Percentiles rank a stretch among this genome's conserved stretches.
Evolutionary conservation across 257 asterid genomes (phyloP).

Genomic region (Nicotiana noctiflora): DNA sequence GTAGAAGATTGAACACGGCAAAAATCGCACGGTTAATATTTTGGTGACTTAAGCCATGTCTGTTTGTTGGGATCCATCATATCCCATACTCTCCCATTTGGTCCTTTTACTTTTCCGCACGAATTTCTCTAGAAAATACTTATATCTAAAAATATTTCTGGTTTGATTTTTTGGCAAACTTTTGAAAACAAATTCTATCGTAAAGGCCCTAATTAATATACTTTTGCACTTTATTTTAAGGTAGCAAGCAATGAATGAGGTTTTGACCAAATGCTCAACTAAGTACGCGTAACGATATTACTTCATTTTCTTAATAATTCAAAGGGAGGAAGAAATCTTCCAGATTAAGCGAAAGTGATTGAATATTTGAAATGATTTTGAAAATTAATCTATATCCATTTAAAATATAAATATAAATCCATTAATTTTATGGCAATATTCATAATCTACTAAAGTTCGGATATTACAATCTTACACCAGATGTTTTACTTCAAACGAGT

Average conservation of each 20-base stretch:
- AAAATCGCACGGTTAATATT: constrained; percentile 24
- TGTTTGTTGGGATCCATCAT: constrained; percentile 19
- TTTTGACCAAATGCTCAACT: not conserved
- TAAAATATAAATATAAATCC: no score
- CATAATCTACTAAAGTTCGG: not conserved
- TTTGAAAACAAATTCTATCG: no score
- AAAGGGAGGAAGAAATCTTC: not conserved
- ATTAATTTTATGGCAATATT: no score
- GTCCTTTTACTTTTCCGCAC: not conserved
- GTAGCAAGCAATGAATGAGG: not conserved
- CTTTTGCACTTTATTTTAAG: not conserved
- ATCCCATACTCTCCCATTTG: not conserved
- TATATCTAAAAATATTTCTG: not conserved
- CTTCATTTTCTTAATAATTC: not conserved
- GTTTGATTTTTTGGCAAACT: no score
- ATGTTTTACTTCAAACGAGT: no score
- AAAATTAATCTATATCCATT: not conserved
- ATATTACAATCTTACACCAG: no score
- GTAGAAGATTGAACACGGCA: constrained; percentile 15
- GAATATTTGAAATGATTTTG: no score
- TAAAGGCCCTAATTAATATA: not conserved
- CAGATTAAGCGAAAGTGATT: not conserved
- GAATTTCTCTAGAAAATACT: constrained; percentile 5
- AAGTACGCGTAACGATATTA: not conserved
- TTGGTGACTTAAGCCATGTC: constrained; percentile 25